phyloP scores from a whole-genome alignment of 768 basidiomycete genomes.

The Xanthoconium purpureum region DNA sequence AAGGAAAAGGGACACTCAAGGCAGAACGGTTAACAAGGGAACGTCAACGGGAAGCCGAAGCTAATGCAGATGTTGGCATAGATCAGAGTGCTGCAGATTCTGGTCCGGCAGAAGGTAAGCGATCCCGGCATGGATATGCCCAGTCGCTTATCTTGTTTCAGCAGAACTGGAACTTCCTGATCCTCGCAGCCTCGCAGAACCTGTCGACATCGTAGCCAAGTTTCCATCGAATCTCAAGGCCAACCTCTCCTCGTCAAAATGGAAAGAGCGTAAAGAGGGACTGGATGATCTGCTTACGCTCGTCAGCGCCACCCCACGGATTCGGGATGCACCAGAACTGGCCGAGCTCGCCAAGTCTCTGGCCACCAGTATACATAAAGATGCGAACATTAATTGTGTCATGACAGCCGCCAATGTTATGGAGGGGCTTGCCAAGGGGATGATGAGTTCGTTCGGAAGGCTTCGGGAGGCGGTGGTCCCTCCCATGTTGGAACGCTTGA shows the following conservation, averaged over 20 bases:
- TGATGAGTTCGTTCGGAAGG: slow-evolving; percentile 70
- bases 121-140: background rate
- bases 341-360: slow-evolving; percentile 73
- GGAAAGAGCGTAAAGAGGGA: slow-evolving; percentile 95
- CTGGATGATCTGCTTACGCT: slow-evolving; percentile 78
- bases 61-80: slow-evolving; percentile 35
- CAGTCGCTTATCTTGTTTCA: slow-evolving; percentile 9
- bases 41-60: slow-evolving; percentile 70
- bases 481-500: slow-evolving; percentile 82
- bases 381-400: slow-evolving; percentile 96
- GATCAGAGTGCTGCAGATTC: slow-evolving; percentile 39
- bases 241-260: slow-evolving; percentile 84
- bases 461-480: slow-evolving; percentile 71
- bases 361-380: slow-evolving; percentile 76
- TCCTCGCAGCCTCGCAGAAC: slow-evolving; percentile 76
- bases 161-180: slow-evolving; percentile 60
- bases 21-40: slow-evolving; percentile 75
- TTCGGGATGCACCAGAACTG: slow-evolving; percentile 78
- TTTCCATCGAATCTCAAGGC: slow-evolving; percentile 74
- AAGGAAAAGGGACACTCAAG: slow-evolving; percentile 78
- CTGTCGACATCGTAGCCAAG: slow-evolving; percentile 72
- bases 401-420: slow-evolving; percentile 82
- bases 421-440: slow-evolving; percentile 80
- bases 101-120: slow-evolving; percentile 52
- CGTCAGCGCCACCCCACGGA: slow-evolving; percentile 65